Evolutionary conservation across 2,329 filamentous ascomycete genomes (phyloP).

Genomic region (Phialemoniopsis sp.): DNA sequence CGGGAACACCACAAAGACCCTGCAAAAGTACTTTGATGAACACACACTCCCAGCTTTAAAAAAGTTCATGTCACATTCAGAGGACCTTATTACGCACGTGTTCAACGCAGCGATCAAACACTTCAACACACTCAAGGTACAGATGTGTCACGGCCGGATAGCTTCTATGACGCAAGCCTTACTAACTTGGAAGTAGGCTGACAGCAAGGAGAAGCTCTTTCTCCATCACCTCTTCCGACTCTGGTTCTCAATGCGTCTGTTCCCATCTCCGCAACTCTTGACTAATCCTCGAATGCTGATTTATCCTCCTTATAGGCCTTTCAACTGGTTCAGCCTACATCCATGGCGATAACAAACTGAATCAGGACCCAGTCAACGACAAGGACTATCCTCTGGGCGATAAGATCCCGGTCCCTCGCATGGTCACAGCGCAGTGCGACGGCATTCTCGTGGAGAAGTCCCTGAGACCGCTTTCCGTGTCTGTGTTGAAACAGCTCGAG

Average conservation of each 20-base stretch:
- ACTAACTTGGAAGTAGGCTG: background rate
- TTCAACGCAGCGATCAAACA: slow-evolving; percentile 19
- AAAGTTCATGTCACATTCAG: slow-evolving; percentile 15
- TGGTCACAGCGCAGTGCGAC: slow-evolving; percentile 41
- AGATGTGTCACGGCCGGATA: too few species aligned
- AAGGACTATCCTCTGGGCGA: slow-evolving; percentile 27
- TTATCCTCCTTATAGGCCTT: slow-evolving; percentile 26
- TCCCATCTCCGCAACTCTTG: background rate
- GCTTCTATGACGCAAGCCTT: too few species aligned
- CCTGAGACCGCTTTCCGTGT: slow-evolving; percentile 24
- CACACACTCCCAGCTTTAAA: slow-evolving; percentile 22
- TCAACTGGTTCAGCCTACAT: slow-evolving; percentile 39
- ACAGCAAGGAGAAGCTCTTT: slow-evolving; percentile 22
- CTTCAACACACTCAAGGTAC: slow-evolving; percentile 11
- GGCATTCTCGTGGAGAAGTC: slow-evolving; percentile 31
- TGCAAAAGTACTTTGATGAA: slow-evolving; percentile 28
- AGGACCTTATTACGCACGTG: slow-evolving; percentile 20
- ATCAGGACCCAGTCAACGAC: slow-evolving; percentile 29
- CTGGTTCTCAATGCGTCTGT: slow-evolving; percentile 44
- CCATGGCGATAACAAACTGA: slow-evolving; percentile 31
- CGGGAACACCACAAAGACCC: slow-evolving; percentile 22
- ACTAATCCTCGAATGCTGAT: background rate
- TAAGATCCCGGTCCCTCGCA: slow-evolving; percentile 34
- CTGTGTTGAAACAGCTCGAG: slow-evolving; percentile 29
- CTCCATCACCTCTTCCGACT: slow-evolving; percentile 35